Evolutionary conservation across 2,329 filamentous ascomycete species (phyloP).

Genomic region (Beauveria varroae): DNA sequence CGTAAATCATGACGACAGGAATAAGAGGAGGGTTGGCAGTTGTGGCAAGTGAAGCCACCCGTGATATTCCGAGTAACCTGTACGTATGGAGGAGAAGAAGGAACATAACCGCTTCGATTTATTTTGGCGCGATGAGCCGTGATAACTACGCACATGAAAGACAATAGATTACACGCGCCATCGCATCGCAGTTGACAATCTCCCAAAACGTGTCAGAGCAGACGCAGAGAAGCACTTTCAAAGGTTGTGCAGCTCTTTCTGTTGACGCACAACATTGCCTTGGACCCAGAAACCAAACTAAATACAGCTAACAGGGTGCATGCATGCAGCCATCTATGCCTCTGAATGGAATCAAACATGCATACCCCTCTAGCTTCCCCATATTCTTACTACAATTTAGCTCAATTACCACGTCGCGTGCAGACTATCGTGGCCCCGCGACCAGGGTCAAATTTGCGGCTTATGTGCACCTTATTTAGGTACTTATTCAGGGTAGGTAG

Average conservation of each 20-base stretch:
- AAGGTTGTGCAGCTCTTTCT: no score
- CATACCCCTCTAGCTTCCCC: neutral
- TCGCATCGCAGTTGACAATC: neutral
- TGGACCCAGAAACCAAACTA: no score
- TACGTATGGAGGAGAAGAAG: no score
- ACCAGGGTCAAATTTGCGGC: neutral
- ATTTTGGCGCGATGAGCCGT: neutral
- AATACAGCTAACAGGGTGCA: neutral
- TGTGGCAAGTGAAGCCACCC: neutral
- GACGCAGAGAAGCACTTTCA: neutral
- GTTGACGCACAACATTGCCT: no score
- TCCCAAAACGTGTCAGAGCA: neutral
- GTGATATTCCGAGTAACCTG: neutral
- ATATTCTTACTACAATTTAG: neutral
- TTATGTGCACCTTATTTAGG: neutral
- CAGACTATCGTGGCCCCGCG: neutral
- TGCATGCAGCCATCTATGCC: neutral
- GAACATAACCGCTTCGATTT: no score
- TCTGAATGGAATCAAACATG: neutral
- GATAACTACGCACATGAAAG: neutral
- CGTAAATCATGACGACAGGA: neutral
- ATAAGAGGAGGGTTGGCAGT: neutral
- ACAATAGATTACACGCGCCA: neutral
- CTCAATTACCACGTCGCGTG: neutral
- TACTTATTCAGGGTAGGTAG: no score